Evolutionary conservation across 352 stramenopile species (phyloP).

Genomic region (Thraustotheca clavata): DNA sequence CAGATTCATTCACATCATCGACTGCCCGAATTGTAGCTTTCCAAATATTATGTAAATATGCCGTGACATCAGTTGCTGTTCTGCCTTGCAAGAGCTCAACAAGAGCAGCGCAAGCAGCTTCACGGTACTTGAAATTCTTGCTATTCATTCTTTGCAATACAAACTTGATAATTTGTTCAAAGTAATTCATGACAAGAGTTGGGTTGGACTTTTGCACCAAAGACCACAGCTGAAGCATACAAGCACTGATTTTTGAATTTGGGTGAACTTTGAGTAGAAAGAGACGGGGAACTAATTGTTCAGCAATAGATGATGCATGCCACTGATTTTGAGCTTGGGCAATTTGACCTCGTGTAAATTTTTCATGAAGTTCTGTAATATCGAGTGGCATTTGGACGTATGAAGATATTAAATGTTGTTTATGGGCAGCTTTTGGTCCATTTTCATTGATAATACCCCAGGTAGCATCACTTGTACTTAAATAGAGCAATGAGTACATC

Average conservation of each 20-base stretch:
- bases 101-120: conserved; percentile 53
- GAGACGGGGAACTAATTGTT: conserved; percentile 59
- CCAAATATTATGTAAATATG: conserved; percentile 54
- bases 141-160: conserved; percentile 44
- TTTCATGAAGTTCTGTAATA: conserved; percentile 35
- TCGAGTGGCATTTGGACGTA: conserved; percentile 31
- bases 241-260: conserved; percentile 47
- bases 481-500: conserved; percentile 73
- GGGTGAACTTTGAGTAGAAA: conserved; percentile 72
- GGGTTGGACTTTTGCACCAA: conserved; percentile 25
- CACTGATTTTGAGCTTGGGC: conserved; percentile 45
- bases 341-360: conserved; percentile 42
- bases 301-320: conserved; percentile 39
- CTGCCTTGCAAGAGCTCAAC: conserved; percentile 57
- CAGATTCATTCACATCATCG: conserved; percentile 68
- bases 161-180: conserved; percentile 45
- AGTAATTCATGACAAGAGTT: conserved; percentile 45
- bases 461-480: conserved; percentile 67
- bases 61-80: conserved; percentile 33
- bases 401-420: neutral
- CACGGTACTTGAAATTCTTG: conserved; percentile 75
- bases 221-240: conserved; percentile 62
- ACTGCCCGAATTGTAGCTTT: conserved; percentile 55
- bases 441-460: conserved; percentile 34
- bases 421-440: neutral